Conservation (phyloP, 192 early-diverging fungal genomes). For the Blastocladiella britannica region DNA sequence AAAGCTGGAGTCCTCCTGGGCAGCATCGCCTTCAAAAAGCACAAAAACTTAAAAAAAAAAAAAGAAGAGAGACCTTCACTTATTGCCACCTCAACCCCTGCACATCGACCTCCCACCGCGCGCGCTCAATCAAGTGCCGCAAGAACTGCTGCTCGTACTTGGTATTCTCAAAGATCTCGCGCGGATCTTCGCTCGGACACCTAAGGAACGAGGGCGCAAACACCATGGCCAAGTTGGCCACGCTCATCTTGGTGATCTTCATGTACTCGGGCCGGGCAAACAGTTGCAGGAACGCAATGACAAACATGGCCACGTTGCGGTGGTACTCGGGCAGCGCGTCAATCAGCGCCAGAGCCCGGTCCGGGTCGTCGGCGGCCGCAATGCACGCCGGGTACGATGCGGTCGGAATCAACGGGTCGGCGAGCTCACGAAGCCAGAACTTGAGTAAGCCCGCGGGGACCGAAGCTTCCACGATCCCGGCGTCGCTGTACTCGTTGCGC, state of each 20-base stretch:
- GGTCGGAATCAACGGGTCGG: conserved; percentile 70
- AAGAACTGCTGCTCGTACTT: conserved; percentile 16
- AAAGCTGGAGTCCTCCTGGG: no score
- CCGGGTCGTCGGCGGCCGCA: conserved; percentile 26
- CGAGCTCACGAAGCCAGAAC: conserved; percentile 81
- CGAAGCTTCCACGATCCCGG: conserved; percentile 65
- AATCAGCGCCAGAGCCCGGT: conserved; percentile 26
- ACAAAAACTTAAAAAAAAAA: no score
- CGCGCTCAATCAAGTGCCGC: conserved; percentile 12
- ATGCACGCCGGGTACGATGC: conserved; percentile 63
- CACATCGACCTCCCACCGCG: conserved; percentile 8
- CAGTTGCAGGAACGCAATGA: conserved; percentile 62
- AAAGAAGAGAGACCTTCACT: no score
- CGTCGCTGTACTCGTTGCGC: conserved; percentile 48
- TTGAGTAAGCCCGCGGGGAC: conserved; percentile 80
- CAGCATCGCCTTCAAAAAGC: no score
- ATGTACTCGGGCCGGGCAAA: conserved; percentile 52
- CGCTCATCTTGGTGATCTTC: conserved; percentile 70
- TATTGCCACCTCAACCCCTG: no score
- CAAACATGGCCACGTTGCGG: conserved; percentile 46
- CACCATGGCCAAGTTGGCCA: conserved; percentile 80
- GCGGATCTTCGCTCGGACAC: conserved; percentile 52
- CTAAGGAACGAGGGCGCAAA: conserved; percentile 88
- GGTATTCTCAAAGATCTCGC: conserved; percentile 30
- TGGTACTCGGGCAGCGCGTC: conserved; percentile 33